These are phyloP conservation scores for Didymella exigua DNA, from an alignment of 2,329 filamentous ascomycete species.

Conservation along the genomic window DNA sequence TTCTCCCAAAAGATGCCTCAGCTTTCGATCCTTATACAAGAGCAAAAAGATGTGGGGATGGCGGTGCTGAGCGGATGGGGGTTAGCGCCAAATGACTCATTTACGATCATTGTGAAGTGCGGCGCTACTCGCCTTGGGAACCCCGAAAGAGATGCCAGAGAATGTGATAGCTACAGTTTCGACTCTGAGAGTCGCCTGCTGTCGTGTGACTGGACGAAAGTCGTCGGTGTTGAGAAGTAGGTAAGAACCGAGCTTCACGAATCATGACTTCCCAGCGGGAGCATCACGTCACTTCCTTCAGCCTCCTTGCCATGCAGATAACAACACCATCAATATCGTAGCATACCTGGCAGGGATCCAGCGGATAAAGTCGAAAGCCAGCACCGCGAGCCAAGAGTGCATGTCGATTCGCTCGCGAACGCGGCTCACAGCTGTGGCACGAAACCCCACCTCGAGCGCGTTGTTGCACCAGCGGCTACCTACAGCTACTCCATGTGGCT, in stretches of 20 bases:
- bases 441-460: constrained; percentile 1
- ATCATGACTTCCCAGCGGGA: background rate
- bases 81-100: constrained; percentile 9
- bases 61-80: background rate
- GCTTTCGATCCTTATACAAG: background rate
- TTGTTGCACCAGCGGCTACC: background rate
- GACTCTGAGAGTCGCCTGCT: too few relatives aligned
- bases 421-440: background rate
- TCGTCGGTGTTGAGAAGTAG: background rate
- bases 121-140: background rate
- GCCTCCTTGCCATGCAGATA: background rate
- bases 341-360: too few relatives aligned
- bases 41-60: too few relatives aligned
- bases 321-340: background rate
- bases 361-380: background rate
- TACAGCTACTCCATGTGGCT: background rate
- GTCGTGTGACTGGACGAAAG: background rate
- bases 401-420: background rate
- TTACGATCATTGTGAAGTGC: background rate
- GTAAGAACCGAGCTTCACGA: background rate
- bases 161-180: background rate
- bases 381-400: background rate
- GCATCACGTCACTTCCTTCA: background rate
- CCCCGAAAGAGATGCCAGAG: too few relatives aligned
- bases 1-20: background rate